Evolutionary conservation across 371 early-diverging fungal genomes (phyloP).

Genomic region (Globomyces sp.): DNA sequence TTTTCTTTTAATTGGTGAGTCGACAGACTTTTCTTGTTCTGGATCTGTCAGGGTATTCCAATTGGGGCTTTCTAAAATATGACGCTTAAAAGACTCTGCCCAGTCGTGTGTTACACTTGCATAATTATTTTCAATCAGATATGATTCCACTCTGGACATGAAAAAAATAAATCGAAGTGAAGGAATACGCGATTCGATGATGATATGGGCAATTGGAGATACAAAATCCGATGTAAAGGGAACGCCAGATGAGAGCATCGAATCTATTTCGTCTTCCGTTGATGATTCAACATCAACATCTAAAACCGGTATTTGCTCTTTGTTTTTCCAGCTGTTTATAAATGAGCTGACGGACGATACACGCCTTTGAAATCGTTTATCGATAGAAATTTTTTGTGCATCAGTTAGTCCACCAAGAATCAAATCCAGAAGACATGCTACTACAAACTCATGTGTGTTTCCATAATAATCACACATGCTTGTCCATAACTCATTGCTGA

Average conservation of each 20-base stretch:
- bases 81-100: not conserved
- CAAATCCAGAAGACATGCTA: not conserved
- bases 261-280: not conserved
- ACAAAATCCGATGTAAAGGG: not conserved
- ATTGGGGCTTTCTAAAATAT: slow-evolving; percentile 3
- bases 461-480: slow-evolving; percentile 4
- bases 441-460: slow-evolving; percentile 5
- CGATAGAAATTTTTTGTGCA: not conserved
- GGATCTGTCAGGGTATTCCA: slow-evolving; percentile 3
- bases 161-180: slow-evolving; percentile 6
- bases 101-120: not conserved
- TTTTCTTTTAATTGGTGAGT: not conserved
- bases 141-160: slow-evolving; percentile 8
- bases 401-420: slow-evolving; percentile 1
- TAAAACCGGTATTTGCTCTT: not conserved
- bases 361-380: slow-evolving; percentile 1
- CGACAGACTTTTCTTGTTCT: not conserved
- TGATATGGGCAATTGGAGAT: not conserved
- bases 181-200: not conserved
- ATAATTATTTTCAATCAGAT: slow-evolving; percentile 4
- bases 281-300: slow-evolving; percentile 1
- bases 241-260: not conserved
- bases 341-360: not conserved
- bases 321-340: slow-evolving; percentile 6
- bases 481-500: not conserved